A percentile compares a stretch with the other conserved stretches of the same genome.
Conservation (phyloP, 2,329 filamentous ascomycete species). For the Penicillium thymicola region DNA sequence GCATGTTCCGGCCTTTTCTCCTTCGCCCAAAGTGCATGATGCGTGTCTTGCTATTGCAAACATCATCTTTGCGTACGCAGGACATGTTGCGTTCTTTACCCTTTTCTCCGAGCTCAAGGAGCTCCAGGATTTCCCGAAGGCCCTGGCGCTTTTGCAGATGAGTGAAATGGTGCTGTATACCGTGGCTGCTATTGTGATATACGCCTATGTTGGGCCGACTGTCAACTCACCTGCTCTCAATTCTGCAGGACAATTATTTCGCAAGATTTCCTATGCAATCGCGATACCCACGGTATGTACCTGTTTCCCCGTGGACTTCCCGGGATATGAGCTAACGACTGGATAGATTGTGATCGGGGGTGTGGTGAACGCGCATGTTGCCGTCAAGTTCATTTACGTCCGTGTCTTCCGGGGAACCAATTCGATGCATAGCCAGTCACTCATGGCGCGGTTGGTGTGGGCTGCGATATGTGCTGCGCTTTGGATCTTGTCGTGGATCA, state of each 20-base stretch:
- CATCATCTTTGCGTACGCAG: constrained; percentile 65
- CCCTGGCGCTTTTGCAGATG: constrained; percentile 57
- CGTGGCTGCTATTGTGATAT: constrained; percentile 62
- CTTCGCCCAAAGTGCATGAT: constrained; percentile 46
- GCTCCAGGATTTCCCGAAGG: constrained; percentile 57
- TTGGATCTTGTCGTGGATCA: constrained; percentile 61
- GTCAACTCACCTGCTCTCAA: constrained; percentile 63
- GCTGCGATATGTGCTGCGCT: constrained; percentile 50
- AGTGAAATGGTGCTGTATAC: constrained; percentile 60
- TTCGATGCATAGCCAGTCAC: constrained; percentile 47
- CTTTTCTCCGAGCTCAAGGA: constrained; percentile 61
- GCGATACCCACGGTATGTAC: constrained; percentile 57
- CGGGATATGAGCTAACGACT: background rate
- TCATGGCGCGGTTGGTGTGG: constrained; percentile 54
- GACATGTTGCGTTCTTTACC: constrained; percentile 65
- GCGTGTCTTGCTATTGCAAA: constrained; percentile 60
- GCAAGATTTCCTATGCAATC: constrained; percentile 62
- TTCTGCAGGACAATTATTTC: constrained; percentile 53
- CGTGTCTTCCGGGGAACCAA: constrained; percentile 58
- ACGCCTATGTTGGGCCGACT: constrained; percentile 58
- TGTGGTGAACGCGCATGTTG: constrained; percentile 64
- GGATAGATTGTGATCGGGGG: constrained; percentile 61
- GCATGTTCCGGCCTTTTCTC: constrained; percentile 28
- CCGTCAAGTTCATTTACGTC: constrained; percentile 61
- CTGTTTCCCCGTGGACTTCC: background rate